Conservation (phyloP, 2,329 filamentous ascomycete genomes). For the Botrytis sinoallii region DNA sequence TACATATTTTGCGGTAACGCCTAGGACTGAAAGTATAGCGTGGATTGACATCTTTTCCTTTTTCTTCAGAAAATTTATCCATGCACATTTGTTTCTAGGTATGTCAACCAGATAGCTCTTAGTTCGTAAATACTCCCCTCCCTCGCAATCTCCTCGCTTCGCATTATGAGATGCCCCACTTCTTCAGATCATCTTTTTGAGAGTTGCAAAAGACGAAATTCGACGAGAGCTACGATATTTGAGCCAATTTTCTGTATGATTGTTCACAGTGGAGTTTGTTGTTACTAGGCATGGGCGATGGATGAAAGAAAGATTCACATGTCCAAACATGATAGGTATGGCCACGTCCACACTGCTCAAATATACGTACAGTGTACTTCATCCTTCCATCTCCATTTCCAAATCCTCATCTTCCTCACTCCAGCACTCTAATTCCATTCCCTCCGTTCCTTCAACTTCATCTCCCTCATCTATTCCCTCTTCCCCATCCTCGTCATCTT, state of each 20-base stretch:
- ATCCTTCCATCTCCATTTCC: background rate
- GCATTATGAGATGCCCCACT: background rate
- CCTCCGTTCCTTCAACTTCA: background rate
- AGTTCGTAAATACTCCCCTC: background rate
- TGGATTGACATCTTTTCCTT: too few relatives aligned
- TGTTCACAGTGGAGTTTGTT: rapidly evolving
- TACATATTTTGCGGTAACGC: background rate
- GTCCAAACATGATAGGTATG: background rate
- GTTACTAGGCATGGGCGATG: too few relatives aligned
- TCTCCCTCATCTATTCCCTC: too few relatives aligned
- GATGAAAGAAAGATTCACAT: background rate
- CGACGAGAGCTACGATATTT: rapidly evolving
- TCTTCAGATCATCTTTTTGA: background rate
- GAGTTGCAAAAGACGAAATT: background rate
- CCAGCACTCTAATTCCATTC: background rate
- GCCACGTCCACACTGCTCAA: background rate
- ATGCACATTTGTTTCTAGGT: too few relatives aligned
- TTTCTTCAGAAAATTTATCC: background rate
- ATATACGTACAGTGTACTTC: background rate
- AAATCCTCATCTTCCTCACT: background rate
- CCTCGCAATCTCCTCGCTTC: background rate
- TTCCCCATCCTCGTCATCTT: background rate
- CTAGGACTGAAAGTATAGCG: background rate
- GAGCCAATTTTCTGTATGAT: too few relatives aligned
- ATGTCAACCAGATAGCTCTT: background rate